Conservation (phyloP, 495 filamentous ascomycete genomes). For the Hypoxylon subgilvum region DNA sequence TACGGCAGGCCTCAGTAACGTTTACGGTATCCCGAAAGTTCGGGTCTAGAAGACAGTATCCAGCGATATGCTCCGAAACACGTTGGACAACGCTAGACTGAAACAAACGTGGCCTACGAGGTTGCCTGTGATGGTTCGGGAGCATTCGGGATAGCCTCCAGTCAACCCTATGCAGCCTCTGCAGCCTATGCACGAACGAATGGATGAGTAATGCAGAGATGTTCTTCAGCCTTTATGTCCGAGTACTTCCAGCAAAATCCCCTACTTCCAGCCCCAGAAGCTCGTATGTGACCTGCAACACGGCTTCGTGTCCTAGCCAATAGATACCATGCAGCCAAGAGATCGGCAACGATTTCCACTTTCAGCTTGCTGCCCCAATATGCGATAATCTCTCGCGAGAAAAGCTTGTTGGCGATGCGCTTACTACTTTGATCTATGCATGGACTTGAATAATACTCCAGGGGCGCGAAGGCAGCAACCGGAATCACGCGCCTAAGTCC, state of each 20-base stretch:
- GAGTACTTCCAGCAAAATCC: too few species aligned
- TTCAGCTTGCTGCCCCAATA: constrained; percentile 19
- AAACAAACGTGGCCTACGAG: background rate
- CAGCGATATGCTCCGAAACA: background rate
- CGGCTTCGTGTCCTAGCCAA: constrained; percentile 14
- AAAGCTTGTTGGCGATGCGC: constrained; percentile 30
- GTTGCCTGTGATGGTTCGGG: constrained; percentile 6
- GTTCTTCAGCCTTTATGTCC: background rate
- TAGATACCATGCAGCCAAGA: constrained; percentile 28
- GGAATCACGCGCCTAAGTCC: constrained; percentile 33
- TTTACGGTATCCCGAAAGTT: too few species aligned
- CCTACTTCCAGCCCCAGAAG: constrained; percentile 12
- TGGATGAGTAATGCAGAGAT: constrained; percentile 15
- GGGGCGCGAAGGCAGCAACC: constrained; percentile 19
- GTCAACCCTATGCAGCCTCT: background rate
- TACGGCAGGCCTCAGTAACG: too few species aligned
- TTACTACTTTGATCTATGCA: constrained; percentile 30
- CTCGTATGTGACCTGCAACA: constrained; percentile 14
- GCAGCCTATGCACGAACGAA: background rate
- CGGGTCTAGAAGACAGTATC: background rate
- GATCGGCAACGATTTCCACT: constrained; percentile 29
- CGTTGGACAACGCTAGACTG: background rate
- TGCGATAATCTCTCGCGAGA: constrained; percentile 2
- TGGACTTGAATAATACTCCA: constrained; percentile 18
- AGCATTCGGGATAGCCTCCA: constrained; percentile 24